Evolutionary conservation across 108 stramenopile genomes (phyloP).

Genomic region (Aurantiochytrium sp.): DNA sequence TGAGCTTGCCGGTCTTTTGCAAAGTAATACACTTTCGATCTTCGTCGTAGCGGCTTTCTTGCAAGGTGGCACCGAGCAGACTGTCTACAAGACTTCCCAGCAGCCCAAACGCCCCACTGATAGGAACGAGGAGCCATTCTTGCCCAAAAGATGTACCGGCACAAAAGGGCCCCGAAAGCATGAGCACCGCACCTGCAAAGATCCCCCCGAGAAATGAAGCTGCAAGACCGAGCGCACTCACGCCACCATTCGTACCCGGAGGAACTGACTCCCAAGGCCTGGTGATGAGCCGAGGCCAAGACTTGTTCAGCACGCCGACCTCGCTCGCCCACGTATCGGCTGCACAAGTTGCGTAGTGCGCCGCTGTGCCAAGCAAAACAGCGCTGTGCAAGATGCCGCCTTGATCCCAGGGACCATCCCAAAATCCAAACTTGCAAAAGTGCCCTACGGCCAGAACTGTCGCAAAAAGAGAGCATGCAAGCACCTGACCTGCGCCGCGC

Average conservation of each 20-base stretch:
- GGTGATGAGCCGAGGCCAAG: constrained; percentile 23
- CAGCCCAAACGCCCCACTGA: constrained; percentile 2
- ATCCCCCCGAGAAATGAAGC: constrained; percentile 20
- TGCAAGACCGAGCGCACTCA: neutral
- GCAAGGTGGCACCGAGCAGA: constrained; percentile 26
- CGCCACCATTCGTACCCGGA: constrained; percentile 31
- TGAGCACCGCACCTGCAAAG: neutral
- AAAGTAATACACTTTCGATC: neutral
- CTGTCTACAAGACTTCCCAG: constrained; percentile 26
- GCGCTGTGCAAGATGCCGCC: neutral
- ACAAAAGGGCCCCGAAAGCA: neutral
- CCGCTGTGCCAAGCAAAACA: neutral
- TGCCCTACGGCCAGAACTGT: neutral
- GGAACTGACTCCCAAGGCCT: neutral
- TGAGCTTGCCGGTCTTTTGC: neutral
- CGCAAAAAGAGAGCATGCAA: constrained; percentile 17
- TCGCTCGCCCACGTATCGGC: constrained; percentile 35
- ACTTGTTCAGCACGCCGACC: constrained; percentile 16
- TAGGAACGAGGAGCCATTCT: neutral
- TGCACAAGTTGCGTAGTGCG: constrained; percentile 21
- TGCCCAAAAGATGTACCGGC: neutral
- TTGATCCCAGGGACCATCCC: neutral
- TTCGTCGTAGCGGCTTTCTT: constrained; percentile 21
- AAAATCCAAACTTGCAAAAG: neutral
- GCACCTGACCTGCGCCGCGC: constrained; percentile 22